Evolutionary conservation across 352 stramenopile genomes (phyloP), one percentile per base, ranked within the genome.

Genomic region (Globisporangium parvum): DNA sequence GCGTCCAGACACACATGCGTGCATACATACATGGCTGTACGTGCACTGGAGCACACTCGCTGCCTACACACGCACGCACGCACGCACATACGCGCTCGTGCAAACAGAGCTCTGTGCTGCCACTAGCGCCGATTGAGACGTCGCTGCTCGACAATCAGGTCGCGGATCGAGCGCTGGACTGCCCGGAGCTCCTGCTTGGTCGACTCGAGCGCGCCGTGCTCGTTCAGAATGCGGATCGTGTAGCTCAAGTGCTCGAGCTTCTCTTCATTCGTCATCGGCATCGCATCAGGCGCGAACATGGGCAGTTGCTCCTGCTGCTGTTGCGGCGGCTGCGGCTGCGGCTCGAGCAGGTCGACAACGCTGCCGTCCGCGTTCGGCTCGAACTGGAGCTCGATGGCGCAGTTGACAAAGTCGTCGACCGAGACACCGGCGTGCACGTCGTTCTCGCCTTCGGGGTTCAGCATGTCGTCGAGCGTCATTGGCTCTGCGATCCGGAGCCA

Each of bases 241-340:
- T 47, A 53, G 53, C 53, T 59, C 31, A 59, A 21, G 46, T 59
- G 53, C 45, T 39, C 47, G 12, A 59, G 33, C 44, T 59, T 59
- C 33, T 59, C 31, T 31, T 59, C 33, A 45, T 47, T 59, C 31
- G 53, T 53, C 20, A 59, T 37, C 33, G 46, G 6, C 23, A 33
- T 6, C 8, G 26, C 24, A 26, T 24, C 23, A 11, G 45, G 6
- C 35, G 21, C 26, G 47, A 28, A 3, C 18, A 23, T 11, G 6
- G 20, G 40, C 12, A 23, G n/a, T n/a, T n/a, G n/a, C n/a, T n/a
- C 10, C 24, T 48, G 39, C 12, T 40, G 51, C 39, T 18, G 21
- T 23, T 26, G 9, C 23, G 21, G 47, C 47, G 41, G 14, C 24
- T 46, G 37, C 23, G 17, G 20, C n/a, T 45, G 35, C 50, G 11